Conservation (phyloP, 2,329 filamentous ascomycete genomes). For the Cyphellophora attinorum region DNA sequence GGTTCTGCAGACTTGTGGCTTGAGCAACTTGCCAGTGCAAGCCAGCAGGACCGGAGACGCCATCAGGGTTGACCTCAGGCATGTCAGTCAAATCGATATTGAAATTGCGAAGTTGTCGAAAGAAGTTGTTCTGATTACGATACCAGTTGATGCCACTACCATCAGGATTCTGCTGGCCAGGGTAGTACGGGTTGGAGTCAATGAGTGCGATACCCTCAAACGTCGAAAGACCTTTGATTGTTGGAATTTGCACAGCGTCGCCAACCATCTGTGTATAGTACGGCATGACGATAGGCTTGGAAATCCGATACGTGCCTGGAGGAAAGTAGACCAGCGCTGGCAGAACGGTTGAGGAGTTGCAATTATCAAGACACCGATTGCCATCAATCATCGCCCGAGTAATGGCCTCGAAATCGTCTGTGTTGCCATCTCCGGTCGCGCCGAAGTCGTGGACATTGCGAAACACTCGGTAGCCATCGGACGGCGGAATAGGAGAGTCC, state of each 20-base stretch:
- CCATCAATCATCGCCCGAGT: conserved; percentile 73
- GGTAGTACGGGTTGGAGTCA: conserved; percentile 74
- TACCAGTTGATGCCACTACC: conserved; percentile 59
- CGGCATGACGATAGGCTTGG: conserved; percentile 66
- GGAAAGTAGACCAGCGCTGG: conserved; percentile 91
- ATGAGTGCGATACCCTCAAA: conserved; percentile 85
- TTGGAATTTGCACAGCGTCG: conserved; percentile 62
- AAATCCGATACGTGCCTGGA: conserved; percentile 74
- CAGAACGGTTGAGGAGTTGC: conserved; percentile 72
- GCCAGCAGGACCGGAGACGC: conserved; percentile 49
- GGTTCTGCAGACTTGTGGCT: conserved; percentile 70
- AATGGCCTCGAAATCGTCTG: conserved; percentile 83
- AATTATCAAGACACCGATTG: conserved; percentile 67
- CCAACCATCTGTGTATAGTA: conserved; percentile 94
- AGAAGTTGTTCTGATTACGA: conserved; percentile 76
- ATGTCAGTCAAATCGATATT: conserved; percentile 64
- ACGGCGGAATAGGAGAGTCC: conserved; percentile 7
- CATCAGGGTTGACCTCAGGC: conserved; percentile 28
- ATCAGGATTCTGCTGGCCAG: conserved; percentile 16
- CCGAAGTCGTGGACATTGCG: conserved; percentile 71
- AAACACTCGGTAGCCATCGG: conserved; percentile 59
- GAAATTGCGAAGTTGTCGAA: conserved; percentile 73
- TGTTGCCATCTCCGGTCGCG: conserved; percentile 58
- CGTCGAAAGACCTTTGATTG: conserved; percentile 60
- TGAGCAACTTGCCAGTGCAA: conserved; percentile 85